Conservation (phyloP, 176 grass and related monocot genomes). For the Avena sativa region DNA sequence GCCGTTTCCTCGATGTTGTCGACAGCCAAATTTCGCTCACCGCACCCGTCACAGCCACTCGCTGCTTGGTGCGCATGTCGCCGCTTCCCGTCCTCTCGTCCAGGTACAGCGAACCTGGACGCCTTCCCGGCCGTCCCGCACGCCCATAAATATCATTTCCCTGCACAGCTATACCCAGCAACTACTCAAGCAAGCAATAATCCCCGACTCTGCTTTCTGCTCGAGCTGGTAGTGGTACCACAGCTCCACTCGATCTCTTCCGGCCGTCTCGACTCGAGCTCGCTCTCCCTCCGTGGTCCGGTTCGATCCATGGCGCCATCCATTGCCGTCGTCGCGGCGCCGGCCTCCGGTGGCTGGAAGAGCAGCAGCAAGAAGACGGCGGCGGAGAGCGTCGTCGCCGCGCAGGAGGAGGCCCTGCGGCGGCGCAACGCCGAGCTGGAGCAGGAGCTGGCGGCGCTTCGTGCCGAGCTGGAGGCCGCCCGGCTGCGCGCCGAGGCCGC, state of each 20-base stretch:
- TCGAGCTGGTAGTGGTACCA: neutral
- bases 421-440: constrained; percentile 78
- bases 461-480: constrained; percentile 55
- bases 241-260: neutral
- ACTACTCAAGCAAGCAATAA: neutral
- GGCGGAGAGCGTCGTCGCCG: neutral
- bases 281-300: neutral
- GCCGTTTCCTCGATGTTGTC: neutral
- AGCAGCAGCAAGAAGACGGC: neutral
- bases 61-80: constrained; percentile 19
- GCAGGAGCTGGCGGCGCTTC: constrained; percentile 55
- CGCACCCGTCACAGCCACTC: neutral
- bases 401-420: constrained; percentile 52
- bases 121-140: constrained; percentile 2
- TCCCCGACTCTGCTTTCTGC: neutral
- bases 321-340: neutral
- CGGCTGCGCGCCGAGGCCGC: constrained; percentile 46
- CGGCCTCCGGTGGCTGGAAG: neutral
- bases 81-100: constrained; percentile 22
- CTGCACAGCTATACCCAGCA: neutral
- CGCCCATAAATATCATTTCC: constrained; percentile 18
- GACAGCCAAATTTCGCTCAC: neutral
- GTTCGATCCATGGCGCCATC: constrained; percentile 42
- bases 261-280: neutral
- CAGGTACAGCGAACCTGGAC: constrained; percentile 46